Evolutionary conservation across 176 grass and related monocot genomes (phyloP).

Genomic region (Avena atlantica): DNA sequence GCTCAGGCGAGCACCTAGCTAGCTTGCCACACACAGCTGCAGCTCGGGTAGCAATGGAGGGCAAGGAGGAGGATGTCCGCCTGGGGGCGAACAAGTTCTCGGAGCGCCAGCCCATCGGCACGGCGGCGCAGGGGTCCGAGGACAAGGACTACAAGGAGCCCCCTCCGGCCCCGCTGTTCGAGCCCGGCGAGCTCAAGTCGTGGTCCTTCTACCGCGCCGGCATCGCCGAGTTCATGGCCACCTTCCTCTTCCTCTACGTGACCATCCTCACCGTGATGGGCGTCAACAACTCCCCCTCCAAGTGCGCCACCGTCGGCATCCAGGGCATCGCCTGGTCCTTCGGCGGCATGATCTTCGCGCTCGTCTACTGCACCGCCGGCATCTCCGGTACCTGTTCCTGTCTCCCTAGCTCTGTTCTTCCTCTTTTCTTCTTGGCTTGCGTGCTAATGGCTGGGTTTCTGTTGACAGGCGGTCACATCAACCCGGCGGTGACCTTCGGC

Average conservation of each 20-base stretch:
- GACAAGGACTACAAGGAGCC: constrained; percentile 92
- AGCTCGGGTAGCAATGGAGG: constrained; percentile 54
- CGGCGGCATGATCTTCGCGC: constrained; percentile 96
- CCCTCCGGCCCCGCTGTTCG: constrained; percentile 78
- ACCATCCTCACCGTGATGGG: constrained; percentile 94
- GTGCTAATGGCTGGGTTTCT: not conserved
- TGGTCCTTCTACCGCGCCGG: constrained; percentile 99
- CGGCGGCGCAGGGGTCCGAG: constrained; percentile 68
- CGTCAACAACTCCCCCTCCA: constrained; percentile 49
- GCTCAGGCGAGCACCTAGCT: not conserved
- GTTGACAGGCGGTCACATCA: constrained; percentile 85
- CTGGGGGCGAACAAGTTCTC: constrained; percentile 82
- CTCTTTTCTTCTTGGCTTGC: not conserved
- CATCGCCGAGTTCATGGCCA: constrained; percentile 95
- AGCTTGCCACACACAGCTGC: not conserved
- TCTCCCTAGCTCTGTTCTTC: not conserved
- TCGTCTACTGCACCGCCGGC: constrained; percentile 96
- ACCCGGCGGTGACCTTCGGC: constrained; percentile 92
- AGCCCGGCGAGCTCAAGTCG: constrained; percentile 87
- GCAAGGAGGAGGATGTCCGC: constrained; percentile 83
- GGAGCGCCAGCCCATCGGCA: constrained; percentile 85
- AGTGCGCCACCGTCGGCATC: constrained; percentile 82
- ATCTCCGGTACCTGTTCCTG: constrained; percentile 66
- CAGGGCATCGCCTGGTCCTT: constrained; percentile 97
- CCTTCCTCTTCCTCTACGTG: constrained; percentile 98